These are phyloP conservation scores for Psilocybe subaeruginosa DNA, from an alignment of 768 basidiomycete genomes.

Conservation along the genomic window DNA sequence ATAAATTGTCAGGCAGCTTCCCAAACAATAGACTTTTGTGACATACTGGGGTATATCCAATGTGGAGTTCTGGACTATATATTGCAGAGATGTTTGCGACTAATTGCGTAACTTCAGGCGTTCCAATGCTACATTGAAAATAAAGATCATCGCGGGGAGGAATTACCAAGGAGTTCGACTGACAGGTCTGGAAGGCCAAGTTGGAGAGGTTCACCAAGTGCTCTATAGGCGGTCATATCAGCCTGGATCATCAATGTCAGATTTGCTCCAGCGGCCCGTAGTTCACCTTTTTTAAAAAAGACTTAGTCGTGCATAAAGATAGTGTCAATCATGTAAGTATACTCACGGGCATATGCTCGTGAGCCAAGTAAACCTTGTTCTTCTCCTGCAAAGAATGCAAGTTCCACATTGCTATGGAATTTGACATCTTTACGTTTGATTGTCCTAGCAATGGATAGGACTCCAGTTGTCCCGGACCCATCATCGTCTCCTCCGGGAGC, in stretches of 20 bases:
- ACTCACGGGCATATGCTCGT: slow-evolving; percentile 76
- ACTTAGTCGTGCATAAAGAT: slow-evolving; percentile 3
- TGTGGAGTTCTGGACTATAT: slow-evolving; percentile 78
- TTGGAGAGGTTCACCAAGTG: slow-evolving; percentile 77
- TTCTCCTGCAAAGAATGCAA: slow-evolving; percentile 88
- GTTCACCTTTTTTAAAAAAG: slow-evolving; percentile 43
- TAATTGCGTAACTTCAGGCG: slow-evolving; percentile 74
- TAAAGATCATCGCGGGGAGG: not conserved
- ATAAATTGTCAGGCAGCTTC: not conserved
- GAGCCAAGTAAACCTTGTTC: slow-evolving; percentile 89
- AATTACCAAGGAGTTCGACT: slow-evolving; percentile 24
- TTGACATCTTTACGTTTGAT: slow-evolving; percentile 67
- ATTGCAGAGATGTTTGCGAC: slow-evolving; percentile 75
- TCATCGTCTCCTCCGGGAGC: slow-evolving; percentile 62
- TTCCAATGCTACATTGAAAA: slow-evolving; percentile 63
- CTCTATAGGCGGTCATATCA: slow-evolving; percentile 91
- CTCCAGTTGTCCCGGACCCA: slow-evolving; percentile 61
- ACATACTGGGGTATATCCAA: slow-evolving; percentile 67
- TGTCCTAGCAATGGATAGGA: slow-evolving; percentile 81
- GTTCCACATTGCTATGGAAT: slow-evolving; percentile 78
- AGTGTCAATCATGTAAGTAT: not conserved
- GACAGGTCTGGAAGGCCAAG: slow-evolving; percentile 78
- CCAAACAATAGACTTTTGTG: not conserved
- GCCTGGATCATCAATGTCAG: slow-evolving; percentile 87
- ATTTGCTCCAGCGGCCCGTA: slow-evolving; percentile 62